Evolutionary conservation across 177 flowering plant genomes (phyloP).

Genomic region (Vitis hybrid): DNA sequence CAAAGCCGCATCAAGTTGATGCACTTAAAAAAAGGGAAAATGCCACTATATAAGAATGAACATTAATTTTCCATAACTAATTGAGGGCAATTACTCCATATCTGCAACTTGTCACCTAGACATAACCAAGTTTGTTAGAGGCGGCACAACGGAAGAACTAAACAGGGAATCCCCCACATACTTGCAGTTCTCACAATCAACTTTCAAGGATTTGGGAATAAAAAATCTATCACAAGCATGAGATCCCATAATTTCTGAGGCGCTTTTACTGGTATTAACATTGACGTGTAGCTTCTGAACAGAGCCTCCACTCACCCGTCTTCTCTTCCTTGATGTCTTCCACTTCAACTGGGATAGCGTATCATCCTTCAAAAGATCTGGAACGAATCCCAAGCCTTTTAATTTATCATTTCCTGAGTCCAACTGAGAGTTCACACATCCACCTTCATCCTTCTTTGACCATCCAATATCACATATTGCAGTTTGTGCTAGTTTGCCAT

Average conservation of each 20-base stretch:
- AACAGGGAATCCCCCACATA: constrained; percentile 44
- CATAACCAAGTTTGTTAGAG: constrained; percentile 71
- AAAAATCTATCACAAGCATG: constrained; percentile 28
- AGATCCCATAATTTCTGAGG: constrained; percentile 15
- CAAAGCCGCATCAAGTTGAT: constrained; percentile 7
- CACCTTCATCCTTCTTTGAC: constrained; percentile 12
- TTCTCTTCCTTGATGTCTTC: constrained; percentile 61
- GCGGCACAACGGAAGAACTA: constrained; percentile 36
- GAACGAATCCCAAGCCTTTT: constrained; percentile 11
- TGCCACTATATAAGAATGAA: background rate
- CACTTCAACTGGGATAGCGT: constrained; percentile 53
- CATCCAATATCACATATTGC: constrained; percentile 5
- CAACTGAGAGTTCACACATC: background rate
- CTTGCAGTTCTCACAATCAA: constrained; percentile 74
- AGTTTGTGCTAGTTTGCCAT: constrained; percentile 7
- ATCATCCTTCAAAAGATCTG: constrained; percentile 50
- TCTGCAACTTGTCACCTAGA: constrained; percentile 40
- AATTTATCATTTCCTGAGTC: constrained; percentile 12
- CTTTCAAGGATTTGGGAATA: constrained; percentile 36
- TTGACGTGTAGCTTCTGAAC: constrained; percentile 20
- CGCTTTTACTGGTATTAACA: constrained; percentile 14
- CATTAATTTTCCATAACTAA: too few relatives aligned
- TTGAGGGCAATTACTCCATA: background rate
- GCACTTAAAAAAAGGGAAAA: background rate
- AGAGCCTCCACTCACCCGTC: constrained; percentile 25